These are phyloP conservation scores for Perilla frutescens DNA, from an alignment of 257 asterid species.

Conservation along the genomic window DNA sequence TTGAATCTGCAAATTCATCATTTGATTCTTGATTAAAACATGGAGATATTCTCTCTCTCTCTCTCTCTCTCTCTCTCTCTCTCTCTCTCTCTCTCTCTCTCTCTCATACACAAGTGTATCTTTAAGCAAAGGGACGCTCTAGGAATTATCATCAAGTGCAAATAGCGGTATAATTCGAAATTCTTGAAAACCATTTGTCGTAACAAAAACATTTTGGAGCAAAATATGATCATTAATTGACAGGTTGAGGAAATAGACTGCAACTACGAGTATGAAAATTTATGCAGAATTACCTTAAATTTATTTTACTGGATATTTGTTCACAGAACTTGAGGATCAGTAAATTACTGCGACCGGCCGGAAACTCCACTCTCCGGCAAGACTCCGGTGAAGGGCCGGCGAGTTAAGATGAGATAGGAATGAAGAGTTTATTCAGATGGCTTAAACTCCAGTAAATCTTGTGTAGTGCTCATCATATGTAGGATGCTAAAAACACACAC, in stretches of 20 bases:
- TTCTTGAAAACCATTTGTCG: conserved; percentile 14
- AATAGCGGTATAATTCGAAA: background rate
- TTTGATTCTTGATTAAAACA: background rate
- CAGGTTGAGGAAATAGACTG: background rate
- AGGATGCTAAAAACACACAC: conserved; percentile 13
- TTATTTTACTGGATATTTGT: conserved; percentile 11
- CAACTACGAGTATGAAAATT: background rate
- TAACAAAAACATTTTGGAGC: background rate
- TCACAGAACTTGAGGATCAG: background rate
- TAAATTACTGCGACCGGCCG: conserved; percentile 27
- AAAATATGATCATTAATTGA: background rate
- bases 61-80: background rate
- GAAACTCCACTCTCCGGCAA: conserved; percentile 38
- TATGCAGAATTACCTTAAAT: conserved; percentile 28
- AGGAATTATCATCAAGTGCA: background rate
- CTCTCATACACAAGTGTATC: background rate
- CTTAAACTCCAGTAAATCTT: conserved; percentile 38
- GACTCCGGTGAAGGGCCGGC: conserved; percentile 41
- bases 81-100: background rate
- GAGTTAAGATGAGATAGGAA: conserved; percentile 25
- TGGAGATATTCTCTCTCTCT: background rate
- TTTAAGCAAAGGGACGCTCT: background rate
- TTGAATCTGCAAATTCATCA: conserved; percentile 32
- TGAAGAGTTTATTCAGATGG: conserved; percentile 26
- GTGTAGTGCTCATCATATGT: conserved; percentile 25